Base-by-base conservation (phyloP, 192 early-diverging fungal genomes). In the Linnemannia schmuckeri region DNA sequence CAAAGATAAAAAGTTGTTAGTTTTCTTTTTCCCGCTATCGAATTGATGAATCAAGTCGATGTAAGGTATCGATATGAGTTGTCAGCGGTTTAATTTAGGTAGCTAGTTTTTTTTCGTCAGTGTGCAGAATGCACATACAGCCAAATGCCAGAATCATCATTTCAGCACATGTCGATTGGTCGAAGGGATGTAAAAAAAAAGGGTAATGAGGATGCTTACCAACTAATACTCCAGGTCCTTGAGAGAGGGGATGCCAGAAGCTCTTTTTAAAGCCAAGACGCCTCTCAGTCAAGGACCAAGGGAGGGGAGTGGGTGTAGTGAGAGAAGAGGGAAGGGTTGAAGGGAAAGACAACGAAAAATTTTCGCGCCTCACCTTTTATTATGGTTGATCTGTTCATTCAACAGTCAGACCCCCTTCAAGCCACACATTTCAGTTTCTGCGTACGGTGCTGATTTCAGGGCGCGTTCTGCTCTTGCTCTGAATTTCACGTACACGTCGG, bases 121-220 rank as follows among this genome's bases (percentile, higher is more conserved):
- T 75, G 76, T 71, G 24, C 85, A 87, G 79, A 87, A 87, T 75
- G 85, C 41, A 71, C 76, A 79, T 87, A 87, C 85, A 87, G 85
- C 85, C 85, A 87, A 87, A 87, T 87, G 85, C 85, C 85, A 81
- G 85, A 78, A 78, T 87, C 85, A 87, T 87, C 84, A 87, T 80
- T 52, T 37, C 44, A 78, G 46, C 40, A 33, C 27, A 24, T 55
- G 12, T 75, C 18, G 57, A 54, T 46, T 6, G 3, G 63, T 30
- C 27, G 6, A 37, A 70, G 10, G 70, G 13, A 4, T 37, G 47
- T 9, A 1, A 17, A n/a, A 70, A 52, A 52, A 49, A 0, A 49
- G 1, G 17, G 69, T 35, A 35, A 24, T 15, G 27, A 13, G 69
- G 57, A 18, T 79, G 35, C 78, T 71, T 79, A 72, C 78, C 70